Evolutionary conservation across 768 basidiomycete genomes (phyloP).

Genomic region (Amanita polypyramis): DNA sequence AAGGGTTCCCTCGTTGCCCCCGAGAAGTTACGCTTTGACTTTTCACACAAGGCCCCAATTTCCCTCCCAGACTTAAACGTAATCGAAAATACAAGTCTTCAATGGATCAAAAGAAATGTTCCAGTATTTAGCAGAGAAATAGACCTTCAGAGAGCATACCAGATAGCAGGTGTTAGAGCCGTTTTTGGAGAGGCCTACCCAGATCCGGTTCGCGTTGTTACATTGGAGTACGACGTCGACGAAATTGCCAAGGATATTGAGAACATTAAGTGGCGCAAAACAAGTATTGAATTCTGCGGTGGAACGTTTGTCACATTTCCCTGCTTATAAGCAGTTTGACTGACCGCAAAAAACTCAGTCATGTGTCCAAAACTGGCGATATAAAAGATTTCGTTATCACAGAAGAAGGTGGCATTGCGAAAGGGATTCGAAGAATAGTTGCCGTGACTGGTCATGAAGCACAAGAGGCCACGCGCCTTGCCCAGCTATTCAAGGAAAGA

Average conservation of each 20-base stretch:
- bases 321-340: background rate
- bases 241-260: slow-evolving; percentile 79
- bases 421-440: slow-evolving; percentile 90
- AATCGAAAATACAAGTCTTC: slow-evolving; percentile 76
- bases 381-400: slow-evolving; percentile 94
- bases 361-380: slow-evolving; percentile 92
- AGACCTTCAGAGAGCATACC: slow-evolving; percentile 62
- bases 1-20: slow-evolving; percentile 97
- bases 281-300: slow-evolving; percentile 96
- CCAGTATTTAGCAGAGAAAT: slow-evolving; percentile 85
- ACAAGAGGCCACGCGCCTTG: slow-evolving; percentile 62
- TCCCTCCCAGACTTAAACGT: slow-evolving; percentile 62
- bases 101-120: slow-evolving; percentile 88
- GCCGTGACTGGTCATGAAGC: slow-evolving; percentile 96
- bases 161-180: slow-evolving; percentile 89
- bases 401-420: slow-evolving; percentile 96
- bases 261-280: slow-evolving; percentile 84
- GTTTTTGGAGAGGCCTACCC: slow-evolving; percentile 98
- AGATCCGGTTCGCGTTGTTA: slow-evolving; percentile 93
- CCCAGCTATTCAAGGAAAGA: slow-evolving; percentile 47
- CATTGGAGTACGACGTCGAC: slow-evolving; percentile 79
- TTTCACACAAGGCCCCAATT: slow-evolving; percentile 90
- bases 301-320: slow-evolving; percentile 52
- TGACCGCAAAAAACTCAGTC: slow-evolving; percentile 31
- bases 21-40: slow-evolving; percentile 94